Evolutionary conservation across 176 grass and related monocot genomes (phyloP), one percentile per base, ranked within the genome.

Genomic region (Tillandsia leiboldiana): DNA sequence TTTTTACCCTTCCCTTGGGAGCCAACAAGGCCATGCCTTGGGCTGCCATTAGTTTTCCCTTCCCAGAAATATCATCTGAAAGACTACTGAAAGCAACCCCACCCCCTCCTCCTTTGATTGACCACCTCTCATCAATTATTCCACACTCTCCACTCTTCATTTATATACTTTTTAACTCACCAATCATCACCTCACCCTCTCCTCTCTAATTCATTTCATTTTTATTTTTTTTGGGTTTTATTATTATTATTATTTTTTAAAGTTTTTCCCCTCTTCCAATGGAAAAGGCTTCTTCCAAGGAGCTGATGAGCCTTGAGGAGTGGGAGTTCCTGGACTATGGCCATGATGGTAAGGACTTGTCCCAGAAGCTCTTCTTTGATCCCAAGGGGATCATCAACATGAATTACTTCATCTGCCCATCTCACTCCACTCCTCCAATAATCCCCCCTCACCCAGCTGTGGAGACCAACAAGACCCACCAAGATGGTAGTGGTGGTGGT

Each of bases 301-400:
- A 81, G 51, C 26, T 28, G 1, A 90, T 88, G 74, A 84, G 69
- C 78, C 51, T 99, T 51, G 90, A 90, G 23, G 90, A 93, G 15
- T 99, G 95, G 95, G 95, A 90, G 78, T 22, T 99, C 72, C 79
- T 99, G 57, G 90, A 76, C 68, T 50, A n/a, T 12, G 1, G 26
- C 51, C 59, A 26, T 71, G 51, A 50, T 49, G 72, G 65, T 62
- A 81, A 81, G 77, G 80, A 69, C 56, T 23, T 59, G 48, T 61
- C 51, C 57, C 66, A 75, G 75, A 73, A 49, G 79, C 71, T 66
- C 56, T 48, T 54, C 74, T 64, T 71, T 23, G 69, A 75, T 15
- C 15, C 77, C 49, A 71, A 72, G 17, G 10, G 73, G 72, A 79
- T 83, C 71, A 73, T 89, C 70, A 51, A 88, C 50, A 90, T 88